Percentiles rank a stretch among this genome's conserved stretches.
These are phyloP conservation scores for Puccinellia tenuiflora DNA, from an alignment of 176 grass and related monocot genomes.

Conservation along the genomic window DNA sequence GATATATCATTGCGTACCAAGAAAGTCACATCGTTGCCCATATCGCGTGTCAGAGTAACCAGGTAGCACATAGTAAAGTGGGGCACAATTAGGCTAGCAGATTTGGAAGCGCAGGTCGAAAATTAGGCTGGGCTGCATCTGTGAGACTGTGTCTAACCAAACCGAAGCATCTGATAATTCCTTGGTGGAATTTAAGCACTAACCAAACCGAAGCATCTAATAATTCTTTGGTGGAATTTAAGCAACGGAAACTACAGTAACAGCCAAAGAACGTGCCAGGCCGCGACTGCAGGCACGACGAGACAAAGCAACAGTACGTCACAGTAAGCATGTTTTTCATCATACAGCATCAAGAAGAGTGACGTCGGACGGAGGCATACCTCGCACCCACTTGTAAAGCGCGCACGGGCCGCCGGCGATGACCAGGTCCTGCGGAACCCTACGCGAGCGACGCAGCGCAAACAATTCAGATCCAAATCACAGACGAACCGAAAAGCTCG, in stretches of 20 bases:
- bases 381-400: slow-evolving; percentile 94
- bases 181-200: not conserved
- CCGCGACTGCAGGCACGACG: not conserved
- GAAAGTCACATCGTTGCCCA: no score
- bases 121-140: not conserved
- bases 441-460: not conserved
- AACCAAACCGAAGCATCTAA: not conserved
- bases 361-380: slow-evolving; percentile 21
- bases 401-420: slow-evolving; percentile 64
- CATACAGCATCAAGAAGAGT: not conserved
- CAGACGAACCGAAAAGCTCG: not conserved
- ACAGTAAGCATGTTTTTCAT: not conserved
- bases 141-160: not conserved
- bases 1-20: no score
- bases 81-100: not conserved
- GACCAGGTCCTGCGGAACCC: slow-evolving; percentile 79
- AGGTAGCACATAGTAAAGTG: not conserved
- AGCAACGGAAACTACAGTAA: not conserved
- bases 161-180: not conserved
- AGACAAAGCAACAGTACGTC: not conserved
- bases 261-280: not conserved
- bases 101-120: not conserved
- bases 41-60: not conserved
- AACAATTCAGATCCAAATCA: slow-evolving; percentile 16
- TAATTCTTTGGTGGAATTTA: slow-evolving; percentile 1